These are phyloP conservation scores for Schizophyllum commune DNA, from an alignment of 1,284 basidiomycete species.

Conservation along the genomic window DNA sequence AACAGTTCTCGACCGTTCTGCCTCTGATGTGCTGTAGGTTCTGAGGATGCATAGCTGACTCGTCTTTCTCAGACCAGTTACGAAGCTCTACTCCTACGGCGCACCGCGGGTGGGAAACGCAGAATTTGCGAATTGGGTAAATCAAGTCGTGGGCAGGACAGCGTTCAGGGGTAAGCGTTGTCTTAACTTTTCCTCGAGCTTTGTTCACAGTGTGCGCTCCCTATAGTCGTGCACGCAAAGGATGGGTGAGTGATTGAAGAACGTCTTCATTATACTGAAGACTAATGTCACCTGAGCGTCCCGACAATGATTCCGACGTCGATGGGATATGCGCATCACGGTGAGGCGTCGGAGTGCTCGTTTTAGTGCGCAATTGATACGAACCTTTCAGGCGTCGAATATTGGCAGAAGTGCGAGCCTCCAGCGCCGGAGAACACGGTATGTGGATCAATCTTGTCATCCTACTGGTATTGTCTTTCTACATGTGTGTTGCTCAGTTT, in stretches of 20 bases:
- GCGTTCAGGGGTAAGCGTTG: conserved; percentile 23
- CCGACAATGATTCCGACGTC: conserved; percentile 20
- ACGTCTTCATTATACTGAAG: background rate
- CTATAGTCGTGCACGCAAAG: conserved; percentile 17
- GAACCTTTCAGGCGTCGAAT: conserved; percentile 18
- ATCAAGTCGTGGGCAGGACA: conserved; percentile 27
- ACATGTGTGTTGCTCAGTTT: too few relatives aligned
- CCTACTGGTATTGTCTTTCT: too few relatives aligned
- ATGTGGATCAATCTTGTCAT: background rate
- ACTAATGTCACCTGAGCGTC: conserved; percentile 13
- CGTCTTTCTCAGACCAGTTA: conserved; percentile 12
- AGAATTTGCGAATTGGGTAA: conserved; percentile 34
- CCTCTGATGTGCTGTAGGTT: background rate
- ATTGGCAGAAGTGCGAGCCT: conserved; percentile 21
- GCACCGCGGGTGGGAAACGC: conserved; percentile 40
- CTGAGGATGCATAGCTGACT: background rate
- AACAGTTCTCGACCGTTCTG: too few relatives aligned
- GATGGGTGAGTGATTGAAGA: conserved; percentile 15
- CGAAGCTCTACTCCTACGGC: conserved; percentile 39
- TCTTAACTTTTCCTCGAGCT: background rate
- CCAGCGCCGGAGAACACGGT: conserved; percentile 13
- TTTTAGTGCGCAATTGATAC: background rate
- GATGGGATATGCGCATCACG: conserved; percentile 35
- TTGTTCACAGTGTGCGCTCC: background rate
- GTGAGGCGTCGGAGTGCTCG: conserved; percentile 8